These are phyloP conservation scores for Dichotomopilus funicola DNA, from an alignment of 2,329 filamentous ascomycete species.

Conservation along the genomic window DNA sequence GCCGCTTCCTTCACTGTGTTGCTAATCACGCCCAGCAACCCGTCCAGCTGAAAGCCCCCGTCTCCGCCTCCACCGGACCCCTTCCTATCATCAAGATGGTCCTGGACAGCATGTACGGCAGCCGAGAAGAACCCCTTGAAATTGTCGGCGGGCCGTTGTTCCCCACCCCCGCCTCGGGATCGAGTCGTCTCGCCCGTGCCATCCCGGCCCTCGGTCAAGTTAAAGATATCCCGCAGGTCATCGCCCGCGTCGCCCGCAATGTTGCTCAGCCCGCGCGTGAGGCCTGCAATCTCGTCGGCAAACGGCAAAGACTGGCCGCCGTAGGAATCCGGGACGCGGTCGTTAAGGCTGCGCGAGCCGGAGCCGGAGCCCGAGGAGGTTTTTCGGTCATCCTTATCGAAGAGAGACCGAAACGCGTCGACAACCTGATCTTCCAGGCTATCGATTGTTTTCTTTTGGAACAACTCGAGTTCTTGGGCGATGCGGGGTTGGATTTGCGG, in stretches of 20 bases:
- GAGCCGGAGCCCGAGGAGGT: slow-evolving; percentile 6
- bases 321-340: slow-evolving; percentile 35
- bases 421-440: slow-evolving; percentile 39
- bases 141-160: slow-evolving; percentile 16
- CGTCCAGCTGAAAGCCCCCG: slow-evolving; percentile 35
- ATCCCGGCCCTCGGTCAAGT: slow-evolving; percentile 33
- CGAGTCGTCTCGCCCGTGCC: slow-evolving; percentile 10
- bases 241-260: slow-evolving; percentile 37
- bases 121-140: slow-evolving; percentile 35
- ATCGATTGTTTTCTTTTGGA: slow-evolving; percentile 41
- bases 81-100: slow-evolving; percentile 32
- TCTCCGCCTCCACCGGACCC: slow-evolving; percentile 14
- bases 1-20: slow-evolving; percentile 38
- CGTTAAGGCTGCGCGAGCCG: slow-evolving; percentile 26
- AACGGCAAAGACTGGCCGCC: slow-evolving; percentile 38
- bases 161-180: slow-evolving; percentile 24
- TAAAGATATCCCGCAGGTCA: slow-evolving; percentile 39
- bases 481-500: slow-evolving; percentile 43
- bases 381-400: slow-evolving; percentile 30
- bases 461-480: slow-evolving; percentile 36
- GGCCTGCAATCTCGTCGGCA: slow-evolving; percentile 38
- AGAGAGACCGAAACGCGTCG: slow-evolving; percentile 39
- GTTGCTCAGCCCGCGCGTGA: slow-evolving; percentile 36
- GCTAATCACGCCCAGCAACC: slow-evolving; percentile 37
- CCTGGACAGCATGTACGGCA: slow-evolving; percentile 37